Evolutionary conservation across 1,139 yeast species (phyloP).

Genomic region (Diutina sp.): DNA sequence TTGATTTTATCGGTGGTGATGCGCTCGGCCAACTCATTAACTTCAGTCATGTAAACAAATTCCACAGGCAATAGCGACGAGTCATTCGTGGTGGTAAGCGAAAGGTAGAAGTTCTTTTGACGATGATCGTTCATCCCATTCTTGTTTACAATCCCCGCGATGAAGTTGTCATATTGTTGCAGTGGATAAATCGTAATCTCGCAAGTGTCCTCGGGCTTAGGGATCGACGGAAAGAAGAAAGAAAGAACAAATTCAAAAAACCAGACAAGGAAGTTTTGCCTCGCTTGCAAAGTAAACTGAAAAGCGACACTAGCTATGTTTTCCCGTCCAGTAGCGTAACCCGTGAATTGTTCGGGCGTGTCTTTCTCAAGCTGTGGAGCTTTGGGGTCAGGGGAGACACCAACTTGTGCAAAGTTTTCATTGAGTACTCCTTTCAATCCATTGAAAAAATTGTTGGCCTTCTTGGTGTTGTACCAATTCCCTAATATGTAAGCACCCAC

Average conservation of each 20-base stretch:
- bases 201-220: slow-evolving; percentile 46
- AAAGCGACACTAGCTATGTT: slow-evolving; percentile 55
- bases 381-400: slow-evolving; percentile 22
- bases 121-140: slow-evolving; percentile 69
- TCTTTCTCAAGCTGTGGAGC: slow-evolving; percentile 34
- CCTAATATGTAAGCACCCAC: slow-evolving; percentile 39
- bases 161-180: slow-evolving; percentile 50
- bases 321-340: slow-evolving; percentile 84
- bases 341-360: slow-evolving; percentile 54
- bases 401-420: slow-evolving; percentile 71
- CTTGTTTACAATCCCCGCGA: slow-evolving; percentile 79
- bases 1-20: slow-evolving; percentile 38
- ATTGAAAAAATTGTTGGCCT: slow-evolving; percentile 38
- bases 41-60: slow-evolving; percentile 84
- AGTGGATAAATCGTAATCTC: slow-evolving; percentile 53
- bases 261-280: slow-evolving; percentile 70
- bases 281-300: slow-evolving; percentile 54
- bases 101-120: slow-evolving; percentile 64
- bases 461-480: slow-evolving; percentile 38
- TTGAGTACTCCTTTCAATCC: slow-evolving; percentile 35
- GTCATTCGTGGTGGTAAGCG: slow-evolving; percentile 72
- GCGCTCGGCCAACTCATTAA: slow-evolving; percentile 63
- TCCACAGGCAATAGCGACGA: slow-evolving; percentile 57
- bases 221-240: slow-evolving; percentile 36
- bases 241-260: slow-evolving; percentile 42